phyloP scores from a whole-genome alignment of 1,284 basidiomycete species.

The Xanthoconium separans region DNA sequence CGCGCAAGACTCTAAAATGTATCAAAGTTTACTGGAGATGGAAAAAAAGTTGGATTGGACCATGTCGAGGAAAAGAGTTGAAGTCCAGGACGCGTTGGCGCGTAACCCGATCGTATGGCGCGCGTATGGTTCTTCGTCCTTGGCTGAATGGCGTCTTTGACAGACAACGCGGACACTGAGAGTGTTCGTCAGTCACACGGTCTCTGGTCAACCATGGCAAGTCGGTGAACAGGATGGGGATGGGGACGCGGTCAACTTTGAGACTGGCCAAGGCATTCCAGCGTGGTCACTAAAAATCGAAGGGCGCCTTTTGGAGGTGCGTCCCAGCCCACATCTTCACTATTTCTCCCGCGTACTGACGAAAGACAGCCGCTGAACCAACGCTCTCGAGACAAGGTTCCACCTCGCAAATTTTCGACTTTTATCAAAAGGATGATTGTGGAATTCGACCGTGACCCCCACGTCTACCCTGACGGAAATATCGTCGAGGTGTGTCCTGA shows the following conservation, averaged over 20 bases:
- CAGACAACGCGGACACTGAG: constrained; percentile 85
- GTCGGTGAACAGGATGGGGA: constrained; percentile 38
- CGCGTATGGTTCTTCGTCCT: neutral
- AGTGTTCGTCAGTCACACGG: constrained; percentile 87
- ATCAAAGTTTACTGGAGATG: constrained; percentile 82
- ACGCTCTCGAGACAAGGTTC: constrained; percentile 64
- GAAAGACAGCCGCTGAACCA: constrained; percentile 52
- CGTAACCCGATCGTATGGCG: constrained; percentile 54
- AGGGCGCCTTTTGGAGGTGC: constrained; percentile 80
- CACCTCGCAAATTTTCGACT: constrained; percentile 81
- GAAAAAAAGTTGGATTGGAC: constrained; percentile 96
- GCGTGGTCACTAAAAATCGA: constrained; percentile 91
- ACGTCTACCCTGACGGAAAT: constrained; percentile 79
- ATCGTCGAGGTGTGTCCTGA: constrained; percentile 61
- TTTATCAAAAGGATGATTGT: constrained; percentile 84
- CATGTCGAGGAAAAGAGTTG: constrained; percentile 85
- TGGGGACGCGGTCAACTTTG: constrained; percentile 44
- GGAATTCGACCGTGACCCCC: constrained; percentile 84
- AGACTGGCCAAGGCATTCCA: constrained; percentile 76
- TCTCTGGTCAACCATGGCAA: constrained; percentile 87
- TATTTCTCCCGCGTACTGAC: neutral
- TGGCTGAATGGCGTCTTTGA: constrained; percentile 4
- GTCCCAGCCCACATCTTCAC: constrained; percentile 17
- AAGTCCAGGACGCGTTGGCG: constrained; percentile 80
- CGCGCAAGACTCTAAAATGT: constrained; percentile 81